Conservation (phyloP, 2,329 filamentous ascomycete genomes). For the Scorias spongiosa region DNA sequence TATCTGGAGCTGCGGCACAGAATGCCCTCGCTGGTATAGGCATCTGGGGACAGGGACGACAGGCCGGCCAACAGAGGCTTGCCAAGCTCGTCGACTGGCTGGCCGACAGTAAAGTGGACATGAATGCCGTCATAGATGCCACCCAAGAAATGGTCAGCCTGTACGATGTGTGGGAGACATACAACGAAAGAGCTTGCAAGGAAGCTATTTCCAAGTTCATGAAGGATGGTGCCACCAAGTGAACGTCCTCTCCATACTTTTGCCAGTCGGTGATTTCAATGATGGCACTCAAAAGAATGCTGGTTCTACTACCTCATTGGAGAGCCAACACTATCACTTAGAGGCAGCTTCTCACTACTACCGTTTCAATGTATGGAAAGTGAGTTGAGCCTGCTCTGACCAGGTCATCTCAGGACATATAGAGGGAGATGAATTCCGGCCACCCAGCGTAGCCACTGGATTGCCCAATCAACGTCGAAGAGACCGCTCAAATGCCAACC, state of each 20-base stretch:
- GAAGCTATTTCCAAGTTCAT: conserved; percentile 48
- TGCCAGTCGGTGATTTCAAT: too few species aligned
- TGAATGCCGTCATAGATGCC: conserved; percentile 72
- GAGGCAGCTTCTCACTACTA: too few species aligned
- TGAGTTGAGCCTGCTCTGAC: too few species aligned
- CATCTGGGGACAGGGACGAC: conserved; percentile 14
- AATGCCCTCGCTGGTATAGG: conserved; percentile 18
- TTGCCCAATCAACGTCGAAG: too few species aligned
- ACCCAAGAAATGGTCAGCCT: conserved; percentile 84
- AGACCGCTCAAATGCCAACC: too few species aligned
- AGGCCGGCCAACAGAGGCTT: conserved; percentile 22
- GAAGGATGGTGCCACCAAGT: conserved; percentile 45
- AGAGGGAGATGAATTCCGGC: too few species aligned
- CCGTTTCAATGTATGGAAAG: too few species aligned
- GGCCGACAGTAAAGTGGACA: conserved; percentile 71
- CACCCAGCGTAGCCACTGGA: too few species aligned
- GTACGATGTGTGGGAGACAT: conserved; percentile 61
- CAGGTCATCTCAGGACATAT: too few species aligned
- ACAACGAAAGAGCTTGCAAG: conserved; percentile 49
- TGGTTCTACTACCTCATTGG: too few species aligned
- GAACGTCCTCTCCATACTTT: conserved; percentile 7
- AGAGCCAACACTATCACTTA: too few species aligned
- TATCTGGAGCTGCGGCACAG: conserved; percentile 17
- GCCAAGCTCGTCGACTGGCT: conserved; percentile 58
- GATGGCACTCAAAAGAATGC: too few species aligned